A percentile compares a stretch with the other conserved stretches of the same genome.
phyloP scores from a whole-genome alignment of 306 rosid species.

The Rosa chinensis region DNA sequence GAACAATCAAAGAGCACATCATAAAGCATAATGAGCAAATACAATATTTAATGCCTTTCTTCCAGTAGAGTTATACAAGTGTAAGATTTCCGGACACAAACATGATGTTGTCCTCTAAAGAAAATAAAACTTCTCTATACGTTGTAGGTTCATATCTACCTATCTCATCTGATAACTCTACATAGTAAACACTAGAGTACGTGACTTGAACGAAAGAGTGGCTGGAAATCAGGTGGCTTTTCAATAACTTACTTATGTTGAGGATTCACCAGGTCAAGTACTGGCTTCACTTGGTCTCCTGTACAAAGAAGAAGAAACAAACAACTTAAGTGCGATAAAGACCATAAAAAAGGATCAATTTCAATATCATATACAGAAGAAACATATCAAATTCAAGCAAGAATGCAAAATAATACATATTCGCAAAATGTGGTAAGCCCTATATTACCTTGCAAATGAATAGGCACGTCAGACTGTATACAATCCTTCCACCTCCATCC shows the following conservation, averaged over 20 bases:
- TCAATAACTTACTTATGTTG: slow-evolving; percentile 76
- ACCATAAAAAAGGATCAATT: neutral
- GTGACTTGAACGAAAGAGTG: neutral
- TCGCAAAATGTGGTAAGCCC: neutral
- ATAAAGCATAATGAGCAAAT: neutral
- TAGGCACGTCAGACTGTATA: slow-evolving; percentile 37
- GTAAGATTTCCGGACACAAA: neutral
- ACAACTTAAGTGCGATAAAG: neutral
- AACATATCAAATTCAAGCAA: neutral
- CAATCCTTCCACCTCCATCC: slow-evolving; percentile 93
- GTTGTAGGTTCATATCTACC: neutral
- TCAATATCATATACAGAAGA: neutral
- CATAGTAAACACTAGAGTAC: neutral
- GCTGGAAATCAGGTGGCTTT: neutral
- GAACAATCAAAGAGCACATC: neutral
- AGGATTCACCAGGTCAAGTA: slow-evolving; percentile 74
- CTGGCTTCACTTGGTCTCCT: slow-evolving; percentile 69
- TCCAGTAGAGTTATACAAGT: neutral
- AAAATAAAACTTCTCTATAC: neutral
- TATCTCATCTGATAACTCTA: neutral
- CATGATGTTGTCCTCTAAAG: neutral
- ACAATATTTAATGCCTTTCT: neutral
- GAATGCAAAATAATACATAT: neutral
- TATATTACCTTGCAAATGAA: slow-evolving; percentile 50
- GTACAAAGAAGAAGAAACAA: slow-evolving; percentile 19